Percentiles rank a stretch among this genome's conserved stretches.
These are phyloP conservation scores for Fusarium beomiforme DNA, from an alignment of 2,329 filamentous ascomycete species.

Conservation along the genomic window DNA sequence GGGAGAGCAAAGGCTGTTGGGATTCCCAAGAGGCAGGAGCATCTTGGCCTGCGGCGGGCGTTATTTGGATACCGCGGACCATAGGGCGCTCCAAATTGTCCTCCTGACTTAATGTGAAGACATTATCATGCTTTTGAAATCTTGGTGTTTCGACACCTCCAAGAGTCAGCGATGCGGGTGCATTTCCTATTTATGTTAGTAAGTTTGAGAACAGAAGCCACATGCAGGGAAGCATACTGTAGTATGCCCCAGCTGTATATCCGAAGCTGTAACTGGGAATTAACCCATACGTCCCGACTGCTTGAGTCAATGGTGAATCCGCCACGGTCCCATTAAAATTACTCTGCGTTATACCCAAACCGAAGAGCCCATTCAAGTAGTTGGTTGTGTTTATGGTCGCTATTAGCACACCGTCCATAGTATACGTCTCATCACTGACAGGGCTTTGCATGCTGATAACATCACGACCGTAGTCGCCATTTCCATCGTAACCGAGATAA, in stretches of 20 bases:
- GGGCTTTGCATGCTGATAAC: constrained; percentile 55
- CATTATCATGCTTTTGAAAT: constrained; percentile 67
- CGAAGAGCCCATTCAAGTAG: constrained; percentile 65
- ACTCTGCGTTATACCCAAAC: constrained; percentile 64
- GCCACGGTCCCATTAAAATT: constrained; percentile 61
- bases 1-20: constrained; percentile 50
- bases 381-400: constrained; percentile 65
- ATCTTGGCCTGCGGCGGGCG: constrained; percentile 44
- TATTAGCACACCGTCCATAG: constrained; percentile 58
- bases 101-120: constrained; percentile 66
- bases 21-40: constrained; percentile 53
- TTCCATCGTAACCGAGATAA: constrained; percentile 66
- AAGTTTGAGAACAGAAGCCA: background rate
- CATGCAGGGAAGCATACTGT: constrained; percentile 59
- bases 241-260: constrained; percentile 80
- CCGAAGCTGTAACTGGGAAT: constrained; percentile 80
- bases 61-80: constrained; percentile 65
- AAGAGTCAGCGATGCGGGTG: constrained; percentile 69
- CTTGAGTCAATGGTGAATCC: constrained; percentile 62
- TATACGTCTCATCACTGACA: constrained; percentile 50
- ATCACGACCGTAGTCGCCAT: constrained; percentile 72
- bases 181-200: constrained; percentile 44
- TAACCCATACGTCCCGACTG: constrained; percentile 66
- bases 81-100: constrained; percentile 67
- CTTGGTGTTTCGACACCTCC: constrained; percentile 76